These are phyloP conservation scores for Hypoxylon rubiginosum DNA, from an alignment of 2,329 filamentous ascomycete species.

Conservation along the genomic window DNA sequence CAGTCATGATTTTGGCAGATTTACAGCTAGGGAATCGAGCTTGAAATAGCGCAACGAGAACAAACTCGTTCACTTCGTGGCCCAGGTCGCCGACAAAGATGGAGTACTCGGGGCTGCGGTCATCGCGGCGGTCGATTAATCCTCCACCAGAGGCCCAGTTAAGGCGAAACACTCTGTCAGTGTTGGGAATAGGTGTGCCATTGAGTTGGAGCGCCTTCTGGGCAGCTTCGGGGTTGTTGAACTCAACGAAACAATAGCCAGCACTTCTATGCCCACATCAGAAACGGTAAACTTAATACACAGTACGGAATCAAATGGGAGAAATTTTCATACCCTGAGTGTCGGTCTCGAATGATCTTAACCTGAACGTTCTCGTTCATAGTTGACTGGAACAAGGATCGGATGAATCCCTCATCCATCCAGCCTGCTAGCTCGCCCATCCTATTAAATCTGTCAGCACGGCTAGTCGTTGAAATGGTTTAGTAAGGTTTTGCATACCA, in stretches of 20 bases:
- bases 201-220: slow-evolving; percentile 93
- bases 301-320: not conserved
- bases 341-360: slow-evolving; percentile 99
- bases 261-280: slow-evolving; percentile 76
- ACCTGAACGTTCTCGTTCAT: slow-evolving; percentile 96
- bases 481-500: slow-evolving; percentile 59
- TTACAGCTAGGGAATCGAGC: slow-evolving; percentile 97
- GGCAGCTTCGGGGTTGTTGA: slow-evolving; percentile 83
- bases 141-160: slow-evolving; percentile 99
- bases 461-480: not conserved
- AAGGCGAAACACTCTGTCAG: slow-evolving; percentile 94
- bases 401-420: slow-evolving; percentile 99
- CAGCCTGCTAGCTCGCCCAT: slow-evolving; percentile 99
- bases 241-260: slow-evolving; percentile 99
- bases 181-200: slow-evolving; percentile 91
- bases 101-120: slow-evolving; percentile 94
- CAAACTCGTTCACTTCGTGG: slow-evolving; percentile 98
- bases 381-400: slow-evolving; percentile 88
- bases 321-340: slow-evolving; percentile 80
- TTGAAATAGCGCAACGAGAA: slow-evolving; percentile 97
- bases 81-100: slow-evolving; percentile 99
- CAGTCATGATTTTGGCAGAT: slow-evolving; percentile 99
- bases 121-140: slow-evolving; percentile 93
- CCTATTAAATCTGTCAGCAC: slow-evolving; percentile 64
- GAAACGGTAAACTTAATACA: slow-evolving; percentile 11